Conservation (phyloP, 768 basidiomycete genomes). For the Gymnopilus junonius region DNA sequence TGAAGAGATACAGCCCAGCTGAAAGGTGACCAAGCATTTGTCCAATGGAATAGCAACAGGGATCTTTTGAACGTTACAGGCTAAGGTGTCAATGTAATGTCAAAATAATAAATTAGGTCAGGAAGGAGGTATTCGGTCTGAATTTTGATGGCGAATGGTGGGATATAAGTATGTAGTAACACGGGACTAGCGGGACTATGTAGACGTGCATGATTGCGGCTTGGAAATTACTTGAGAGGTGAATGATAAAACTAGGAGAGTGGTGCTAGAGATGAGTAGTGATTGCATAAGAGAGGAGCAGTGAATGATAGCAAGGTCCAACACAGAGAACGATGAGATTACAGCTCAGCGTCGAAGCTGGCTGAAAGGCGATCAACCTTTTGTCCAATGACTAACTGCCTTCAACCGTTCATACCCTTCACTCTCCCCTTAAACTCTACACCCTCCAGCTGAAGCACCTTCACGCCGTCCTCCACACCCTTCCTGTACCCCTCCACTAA, state of each 20-base stretch:
- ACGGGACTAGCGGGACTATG: no score
- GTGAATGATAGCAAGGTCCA: not conserved
- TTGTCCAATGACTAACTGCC: not conserved
- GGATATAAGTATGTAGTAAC: no score
- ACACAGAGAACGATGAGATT: not conserved
- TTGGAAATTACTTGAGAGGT: not conserved
- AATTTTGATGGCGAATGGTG: no score
- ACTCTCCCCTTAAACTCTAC: conserved; percentile 2
- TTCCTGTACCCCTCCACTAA: conserved; percentile 64
- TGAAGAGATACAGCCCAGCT: no score
- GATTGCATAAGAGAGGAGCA: not conserved
- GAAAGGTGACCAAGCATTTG: no score
- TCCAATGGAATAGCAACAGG: no score
- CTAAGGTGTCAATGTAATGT: no score
- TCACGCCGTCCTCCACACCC: conserved; percentile 20
- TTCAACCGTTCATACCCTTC: not conserved
- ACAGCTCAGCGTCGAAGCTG: not conserved
- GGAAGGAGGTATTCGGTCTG: no score
- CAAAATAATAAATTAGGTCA: no score
- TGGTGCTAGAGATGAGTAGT: not conserved
- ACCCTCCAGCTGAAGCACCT: not conserved
- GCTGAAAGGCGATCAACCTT: no score
- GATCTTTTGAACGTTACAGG: no score
- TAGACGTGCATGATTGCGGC: no score
- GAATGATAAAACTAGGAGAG: not conserved